Evolutionary conservation across 2,329 filamentous ascomycete species (phyloP), one percentile per base, ranked within the genome.

Genomic region (Colletotrichum incanum): DNA sequence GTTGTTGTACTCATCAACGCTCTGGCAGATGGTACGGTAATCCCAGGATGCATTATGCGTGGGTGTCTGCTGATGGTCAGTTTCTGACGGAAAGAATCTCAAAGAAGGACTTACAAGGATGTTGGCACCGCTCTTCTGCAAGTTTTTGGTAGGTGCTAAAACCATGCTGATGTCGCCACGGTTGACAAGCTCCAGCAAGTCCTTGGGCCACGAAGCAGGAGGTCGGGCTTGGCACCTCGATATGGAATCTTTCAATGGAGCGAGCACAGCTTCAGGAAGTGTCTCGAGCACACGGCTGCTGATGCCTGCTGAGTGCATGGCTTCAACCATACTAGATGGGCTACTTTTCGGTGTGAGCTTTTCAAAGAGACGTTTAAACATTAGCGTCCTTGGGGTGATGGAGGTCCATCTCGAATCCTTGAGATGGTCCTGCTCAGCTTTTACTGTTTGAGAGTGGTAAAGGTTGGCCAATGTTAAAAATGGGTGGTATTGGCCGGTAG

Each of bases 161-260:
- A 94, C 86, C 55, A 91, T 87, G 75, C 90, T 92, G 52, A 98
- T 89, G 79, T 98, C 96, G 72, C 94, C 92, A 72, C 96, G 90
- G 64, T 94, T 93, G 16, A 98, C 90, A 6, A 98, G 84, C 65
- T 91, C 87, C 18, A 98, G 87, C 7, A 97, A 84, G 1, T 90
- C 87, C 52, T 87, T 87, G 18, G 89, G 87, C 95, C 96, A 98
- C 1, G 88, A 89, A 0, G 91, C 88, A 12, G 95, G 94, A 23
- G 96, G 96, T 72, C 91, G 89, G n/a, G 91, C 89, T 80, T 98
- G 95, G 75, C 94, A 97, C 74, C 91, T 88, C n/a, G 92, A 89
- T 50, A 98, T 94, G 6, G 93, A 91, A 82, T 98, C 95, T 78
- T 93, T 92, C 18, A 98, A 85, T 0, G 94, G 93, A 2, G 92